A percentile compares a stretch with the other conserved stretches of the same genome.
Conservation (phyloP, 495 filamentous ascomycete species). For the Hypomontagnella submonticulosa region DNA sequence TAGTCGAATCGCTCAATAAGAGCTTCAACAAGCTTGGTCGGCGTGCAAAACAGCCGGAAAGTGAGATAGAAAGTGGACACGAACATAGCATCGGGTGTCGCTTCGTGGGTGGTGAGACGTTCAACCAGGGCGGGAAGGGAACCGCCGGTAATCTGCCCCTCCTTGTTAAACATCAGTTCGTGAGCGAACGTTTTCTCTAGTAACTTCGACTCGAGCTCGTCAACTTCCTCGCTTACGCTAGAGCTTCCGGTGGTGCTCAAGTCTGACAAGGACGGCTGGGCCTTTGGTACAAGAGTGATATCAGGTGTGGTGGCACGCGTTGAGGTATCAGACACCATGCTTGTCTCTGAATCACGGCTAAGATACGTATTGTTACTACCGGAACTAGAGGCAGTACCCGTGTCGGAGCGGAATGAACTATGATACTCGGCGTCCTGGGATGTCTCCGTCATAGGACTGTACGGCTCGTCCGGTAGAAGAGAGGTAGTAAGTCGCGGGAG, state of each 20-base stretch:
- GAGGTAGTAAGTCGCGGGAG: conserved; percentile 63
- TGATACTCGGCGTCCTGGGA: conserved; percentile 58
- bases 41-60: conserved; percentile 93
- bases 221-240: conserved; percentile 75
- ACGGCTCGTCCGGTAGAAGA: conserved; percentile 54
- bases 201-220: conserved; percentile 82
- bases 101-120: conserved; percentile 90
- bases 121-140: conserved; percentile 92
- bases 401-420: conserved; percentile 59
- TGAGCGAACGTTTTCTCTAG: conserved; percentile 88
- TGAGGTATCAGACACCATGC: conserved; percentile 81
- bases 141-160: conserved; percentile 93
- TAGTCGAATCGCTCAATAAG: conserved; percentile 93
- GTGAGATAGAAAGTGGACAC: conserved; percentile 96
- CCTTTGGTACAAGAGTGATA: conserved; percentile 53
- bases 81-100: conserved; percentile 92
- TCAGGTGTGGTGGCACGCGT: conserved; percentile 94
- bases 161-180: conserved; percentile 92
- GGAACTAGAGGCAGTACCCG: conserved; percentile 62
- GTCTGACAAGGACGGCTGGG: conserved; percentile 63
- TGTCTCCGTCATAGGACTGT: conserved; percentile 58
- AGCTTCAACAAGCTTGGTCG: conserved; percentile 78
- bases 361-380: conserved; percentile 77
- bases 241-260: conserved; percentile 68
- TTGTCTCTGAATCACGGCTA: conserved; percentile 84